Evolutionary conservation across 345 rosid genomes (phyloP).

Genomic region (Cardamine chenopodiifolia): DNA sequence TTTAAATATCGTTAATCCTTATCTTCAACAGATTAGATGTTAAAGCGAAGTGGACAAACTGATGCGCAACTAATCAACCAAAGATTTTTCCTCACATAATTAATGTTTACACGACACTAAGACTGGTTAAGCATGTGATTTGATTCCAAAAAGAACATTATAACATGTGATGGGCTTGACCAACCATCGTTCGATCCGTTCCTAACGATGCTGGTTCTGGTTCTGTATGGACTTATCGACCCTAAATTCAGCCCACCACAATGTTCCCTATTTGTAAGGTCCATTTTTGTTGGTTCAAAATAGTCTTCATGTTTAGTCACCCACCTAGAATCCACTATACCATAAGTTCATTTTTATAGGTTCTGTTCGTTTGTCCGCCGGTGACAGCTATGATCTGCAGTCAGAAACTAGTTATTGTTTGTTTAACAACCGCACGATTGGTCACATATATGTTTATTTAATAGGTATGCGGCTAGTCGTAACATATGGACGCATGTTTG

Average conservation of each 20-base stretch:
- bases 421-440: no score
- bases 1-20: constrained; percentile 1
- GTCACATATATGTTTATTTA: no score
- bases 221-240: not conserved
- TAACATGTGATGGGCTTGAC: constrained; percentile 4
- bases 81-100: not conserved
- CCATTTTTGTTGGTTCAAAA: constrained; percentile 4
- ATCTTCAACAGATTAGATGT: not conserved
- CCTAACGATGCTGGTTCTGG: constrained; percentile 1
- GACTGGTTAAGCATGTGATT: not conserved
- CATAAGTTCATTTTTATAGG: not conserved
- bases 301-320: not conserved
- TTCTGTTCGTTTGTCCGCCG: no score
- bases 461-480: no score
- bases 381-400: no score
- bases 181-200: not conserved
- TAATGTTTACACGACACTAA: not conserved
- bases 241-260: not conserved
- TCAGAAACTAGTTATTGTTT: no score
- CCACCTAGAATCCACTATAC: not conserved
- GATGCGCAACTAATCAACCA: not conserved
- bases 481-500: no score
- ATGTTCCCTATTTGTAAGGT: not conserved
- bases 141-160: not conserved
- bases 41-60: not conserved